Evolutionary conservation across 345 rosid species (phyloP).

Genomic region (Gossypium sturtianum): DNA sequence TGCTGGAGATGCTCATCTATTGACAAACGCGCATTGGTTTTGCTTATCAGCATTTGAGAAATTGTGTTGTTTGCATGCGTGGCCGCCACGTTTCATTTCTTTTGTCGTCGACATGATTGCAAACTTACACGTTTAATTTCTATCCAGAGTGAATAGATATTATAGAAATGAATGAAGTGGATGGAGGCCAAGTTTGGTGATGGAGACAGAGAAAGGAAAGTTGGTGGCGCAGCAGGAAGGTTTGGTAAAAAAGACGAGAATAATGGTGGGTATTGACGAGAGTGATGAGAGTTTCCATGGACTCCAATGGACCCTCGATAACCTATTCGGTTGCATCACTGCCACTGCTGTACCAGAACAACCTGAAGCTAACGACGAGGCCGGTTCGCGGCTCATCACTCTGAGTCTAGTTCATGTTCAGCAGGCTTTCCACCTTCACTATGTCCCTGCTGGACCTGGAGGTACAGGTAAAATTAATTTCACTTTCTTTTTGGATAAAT

Average conservation of each 20-base stretch:
- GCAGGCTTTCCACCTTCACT: neutral
- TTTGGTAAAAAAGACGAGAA: constrained; percentile 1
- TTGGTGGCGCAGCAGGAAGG: neutral
- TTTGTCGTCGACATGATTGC: too few species aligned
- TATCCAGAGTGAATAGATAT: neutral
- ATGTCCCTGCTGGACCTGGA: neutral
- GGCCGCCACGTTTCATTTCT: too few species aligned
- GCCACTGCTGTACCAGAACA: neutral
- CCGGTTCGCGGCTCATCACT: neutral
- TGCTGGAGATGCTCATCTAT: too few species aligned
- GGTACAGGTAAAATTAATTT: neutral
- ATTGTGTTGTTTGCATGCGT: too few species aligned
- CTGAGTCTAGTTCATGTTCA: neutral
- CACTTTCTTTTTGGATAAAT: too few species aligned
- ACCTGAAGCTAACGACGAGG: neutral
- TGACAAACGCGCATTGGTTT: too few species aligned
- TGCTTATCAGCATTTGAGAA: too few species aligned
- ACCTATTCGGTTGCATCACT: neutral
- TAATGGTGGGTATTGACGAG: constrained; percentile 46
- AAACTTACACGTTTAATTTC: too few species aligned
- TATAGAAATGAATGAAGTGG: neutral
- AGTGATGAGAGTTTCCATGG: constrained; percentile 48
- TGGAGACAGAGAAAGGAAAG: neutral
- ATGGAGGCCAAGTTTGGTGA: neutral
- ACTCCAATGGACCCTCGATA: constrained; percentile 39